Evolutionary conservation across 441 rosid species (phyloP).

Genomic region (Mallotus repandus): DNA sequence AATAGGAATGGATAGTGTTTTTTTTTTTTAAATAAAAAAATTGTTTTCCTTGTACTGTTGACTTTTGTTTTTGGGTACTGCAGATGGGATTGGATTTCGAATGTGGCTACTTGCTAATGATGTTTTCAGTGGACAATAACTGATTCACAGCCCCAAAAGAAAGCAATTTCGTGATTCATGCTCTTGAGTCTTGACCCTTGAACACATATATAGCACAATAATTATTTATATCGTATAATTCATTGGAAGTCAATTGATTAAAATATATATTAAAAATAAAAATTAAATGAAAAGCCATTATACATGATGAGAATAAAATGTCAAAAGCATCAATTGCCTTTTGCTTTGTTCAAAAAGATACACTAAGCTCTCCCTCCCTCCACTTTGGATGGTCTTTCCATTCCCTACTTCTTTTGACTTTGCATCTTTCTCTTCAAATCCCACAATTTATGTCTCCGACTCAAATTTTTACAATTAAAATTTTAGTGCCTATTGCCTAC

Average conservation of each 20-base stretch:
- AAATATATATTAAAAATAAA: not conserved
- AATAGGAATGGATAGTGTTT: not conserved
- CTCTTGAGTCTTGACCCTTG: not conserved
- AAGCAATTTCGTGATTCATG: not conserved
- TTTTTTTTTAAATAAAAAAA: too few species aligned
- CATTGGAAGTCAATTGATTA: constrained; percentile 6
- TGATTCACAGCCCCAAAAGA: not conserved
- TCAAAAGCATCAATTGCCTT: constrained; percentile 8
- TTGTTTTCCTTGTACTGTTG: too few species aligned
- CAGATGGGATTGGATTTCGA: not conserved
- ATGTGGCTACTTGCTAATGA: constrained; percentile 4
- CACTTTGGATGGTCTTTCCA: constrained; percentile 31
- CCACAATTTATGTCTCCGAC: not conserved
- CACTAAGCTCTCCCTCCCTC: constrained; percentile 11
- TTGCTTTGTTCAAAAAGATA: constrained; percentile 24
- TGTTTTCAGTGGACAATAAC: not conserved
- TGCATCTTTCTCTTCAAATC: constrained; percentile 19
- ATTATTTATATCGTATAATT: not conserved
- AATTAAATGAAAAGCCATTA: not conserved
- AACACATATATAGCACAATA: not conserved
- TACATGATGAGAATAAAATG: not conserved
- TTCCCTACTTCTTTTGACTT: constrained; percentile 17
- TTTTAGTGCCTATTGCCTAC: too few species aligned
- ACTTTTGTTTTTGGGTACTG: too few species aligned
- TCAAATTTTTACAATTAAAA: too few species aligned